Conservation (phyloP, 352 stramenopile genomes). For the Pythium chondricola region DNA sequence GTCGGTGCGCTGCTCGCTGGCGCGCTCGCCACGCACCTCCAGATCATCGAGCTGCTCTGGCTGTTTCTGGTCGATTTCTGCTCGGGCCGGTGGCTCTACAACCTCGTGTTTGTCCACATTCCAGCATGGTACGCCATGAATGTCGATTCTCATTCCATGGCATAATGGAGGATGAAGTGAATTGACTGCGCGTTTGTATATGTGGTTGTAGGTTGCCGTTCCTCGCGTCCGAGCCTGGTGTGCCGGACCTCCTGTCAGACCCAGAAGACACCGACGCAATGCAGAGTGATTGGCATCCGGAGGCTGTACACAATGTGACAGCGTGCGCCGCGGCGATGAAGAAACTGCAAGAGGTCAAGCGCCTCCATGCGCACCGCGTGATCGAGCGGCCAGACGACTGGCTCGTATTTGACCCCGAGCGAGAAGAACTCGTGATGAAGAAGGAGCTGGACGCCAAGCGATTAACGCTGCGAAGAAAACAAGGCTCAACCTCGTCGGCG, state of each 20-base stretch:
- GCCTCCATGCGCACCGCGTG: constrained; percentile 38
- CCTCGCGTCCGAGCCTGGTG: constrained; percentile 36
- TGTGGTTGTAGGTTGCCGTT: constrained; percentile 39
- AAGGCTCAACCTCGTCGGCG: constrained; percentile 4
- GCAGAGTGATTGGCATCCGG: constrained; percentile 12
- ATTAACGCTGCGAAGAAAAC: constrained; percentile 6
- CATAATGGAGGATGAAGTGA: background rate
- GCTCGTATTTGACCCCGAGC: constrained; percentile 68
- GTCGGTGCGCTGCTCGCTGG: constrained; percentile 23
- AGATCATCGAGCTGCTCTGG: constrained; percentile 39
- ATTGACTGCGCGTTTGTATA: background rate
- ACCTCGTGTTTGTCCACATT: constrained; percentile 41
- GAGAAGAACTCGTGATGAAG: constrained; percentile 51
- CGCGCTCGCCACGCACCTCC: constrained; percentile 28
- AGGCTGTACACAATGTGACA: constrained; percentile 32
- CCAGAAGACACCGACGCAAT: constrained; percentile 18
- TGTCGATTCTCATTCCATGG: too few relatives aligned
- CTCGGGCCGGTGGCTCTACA: constrained; percentile 51
- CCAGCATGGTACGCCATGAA: constrained; percentile 48
- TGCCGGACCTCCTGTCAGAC: constrained; percentile 64
- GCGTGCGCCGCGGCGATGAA: constrained; percentile 27
- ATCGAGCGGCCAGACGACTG: constrained; percentile 60
- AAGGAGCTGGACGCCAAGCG: constrained; percentile 22
- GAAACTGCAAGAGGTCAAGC: constrained; percentile 60
- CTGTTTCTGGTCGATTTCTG: constrained; percentile 38